Evolutionary conservation across 1,139 yeast species (phyloP).

Genomic region (Wickerhamomyces sp.): DNA sequence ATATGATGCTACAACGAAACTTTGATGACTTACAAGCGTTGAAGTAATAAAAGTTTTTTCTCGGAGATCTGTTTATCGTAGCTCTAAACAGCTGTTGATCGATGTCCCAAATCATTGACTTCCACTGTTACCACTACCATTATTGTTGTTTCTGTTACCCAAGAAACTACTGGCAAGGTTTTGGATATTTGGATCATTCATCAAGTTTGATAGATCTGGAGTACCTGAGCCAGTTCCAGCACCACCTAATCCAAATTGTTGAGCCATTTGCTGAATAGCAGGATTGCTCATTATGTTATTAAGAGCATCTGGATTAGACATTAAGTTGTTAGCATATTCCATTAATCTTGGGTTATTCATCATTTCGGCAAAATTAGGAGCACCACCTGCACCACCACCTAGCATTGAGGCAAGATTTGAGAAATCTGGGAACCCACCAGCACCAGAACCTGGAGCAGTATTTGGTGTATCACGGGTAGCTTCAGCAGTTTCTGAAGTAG

Average conservation of each 20-base stretch:
- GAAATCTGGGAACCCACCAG: constrained; percentile 72
- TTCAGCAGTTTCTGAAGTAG: constrained; percentile 26
- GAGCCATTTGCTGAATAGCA: constrained; percentile 71
- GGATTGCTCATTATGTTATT: constrained; percentile 79
- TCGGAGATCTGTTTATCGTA: no score
- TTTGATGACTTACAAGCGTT: constrained; percentile 13
- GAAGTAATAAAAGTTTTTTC: neutral
- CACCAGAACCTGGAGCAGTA: constrained; percentile 31
- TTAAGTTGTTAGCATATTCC: constrained; percentile 92
- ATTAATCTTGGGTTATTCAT: constrained; percentile 86
- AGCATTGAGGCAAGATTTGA: constrained; percentile 45
- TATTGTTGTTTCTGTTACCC: constrained; percentile 29
- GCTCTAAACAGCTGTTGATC: no score
- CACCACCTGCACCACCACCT: constrained; percentile 64
- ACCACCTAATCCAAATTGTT: constrained; percentile 53
- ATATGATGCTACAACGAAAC: constrained; percentile 14
- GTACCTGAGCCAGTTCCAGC: constrained; percentile 31
- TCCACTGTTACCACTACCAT: constrained; percentile 3
- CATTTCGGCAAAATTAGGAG: constrained; percentile 51
- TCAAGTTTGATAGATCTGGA: constrained; percentile 62
- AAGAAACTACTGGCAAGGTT: constrained; percentile 54
- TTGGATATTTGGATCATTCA: constrained; percentile 77
- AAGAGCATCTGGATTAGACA: constrained; percentile 84
- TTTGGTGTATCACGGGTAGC: constrained; percentile 27
- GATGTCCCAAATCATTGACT: neutral